phyloP scores from a whole-genome alignment of 345 rosid species.

The Chamaenerion angustifolium region DNA sequence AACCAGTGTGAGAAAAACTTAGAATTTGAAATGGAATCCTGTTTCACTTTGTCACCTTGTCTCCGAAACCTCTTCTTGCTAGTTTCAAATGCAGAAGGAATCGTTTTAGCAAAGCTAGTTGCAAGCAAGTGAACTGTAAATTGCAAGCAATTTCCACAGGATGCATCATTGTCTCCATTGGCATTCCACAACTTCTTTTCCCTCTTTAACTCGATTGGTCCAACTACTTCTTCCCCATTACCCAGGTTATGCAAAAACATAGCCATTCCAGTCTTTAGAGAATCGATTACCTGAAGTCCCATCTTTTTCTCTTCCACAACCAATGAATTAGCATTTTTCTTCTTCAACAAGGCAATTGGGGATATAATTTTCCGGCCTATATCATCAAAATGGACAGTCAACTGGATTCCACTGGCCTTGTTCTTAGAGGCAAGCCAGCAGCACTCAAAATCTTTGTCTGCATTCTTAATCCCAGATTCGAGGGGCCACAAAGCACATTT shows the following conservation, averaged over 20 bases:
- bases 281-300: slow-evolving; percentile 42
- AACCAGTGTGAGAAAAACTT: slow-evolving; percentile 15
- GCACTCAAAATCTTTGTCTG: slow-evolving; percentile 52
- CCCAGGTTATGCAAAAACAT: slow-evolving; percentile 35
- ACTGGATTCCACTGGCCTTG: slow-evolving; percentile 20
- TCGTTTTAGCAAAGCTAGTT: slow-evolving; percentile 53
- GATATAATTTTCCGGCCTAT: slow-evolving; percentile 20
- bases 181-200: slow-evolving; percentile 8
- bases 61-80: slow-evolving; percentile 40
- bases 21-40: slow-evolving; percentile 12
- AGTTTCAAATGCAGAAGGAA: slow-evolving; percentile 42
- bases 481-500: slow-evolving; percentile 49
- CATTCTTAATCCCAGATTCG: slow-evolving; percentile 50
- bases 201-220: slow-evolving; percentile 21
- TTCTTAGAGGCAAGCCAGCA: slow-evolving; percentile 31
- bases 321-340: slow-evolving; percentile 13
- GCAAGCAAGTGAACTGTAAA: slow-evolving; percentile 65
- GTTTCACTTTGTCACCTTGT: slow-evolving; percentile 23
- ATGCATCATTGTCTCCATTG: slow-evolving; percentile 28
- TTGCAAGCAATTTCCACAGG: slow-evolving; percentile 60
- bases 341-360: slow-evolving; percentile 9
- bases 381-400: slow-evolving; percentile 17
- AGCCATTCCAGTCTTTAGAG: slow-evolving; percentile 35
- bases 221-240: slow-evolving; percentile 20
- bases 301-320: slow-evolving; percentile 42